phyloP scores from a whole-genome alignment of 768 basidiomycete genomes.

The Thelephora ganbajun region DNA sequence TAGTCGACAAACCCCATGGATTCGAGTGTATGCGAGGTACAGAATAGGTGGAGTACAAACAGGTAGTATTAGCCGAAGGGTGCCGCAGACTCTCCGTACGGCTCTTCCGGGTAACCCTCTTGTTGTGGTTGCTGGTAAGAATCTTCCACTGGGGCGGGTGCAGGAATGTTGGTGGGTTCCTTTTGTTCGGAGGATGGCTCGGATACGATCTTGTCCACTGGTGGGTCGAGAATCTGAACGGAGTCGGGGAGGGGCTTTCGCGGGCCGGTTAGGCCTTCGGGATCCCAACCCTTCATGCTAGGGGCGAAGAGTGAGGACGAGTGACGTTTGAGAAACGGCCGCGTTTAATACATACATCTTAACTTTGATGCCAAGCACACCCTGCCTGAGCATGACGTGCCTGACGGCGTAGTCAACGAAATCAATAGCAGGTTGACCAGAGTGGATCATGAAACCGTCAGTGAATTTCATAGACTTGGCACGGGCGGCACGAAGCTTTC shows the following conservation, averaged over 20 bases:
- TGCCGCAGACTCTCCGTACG: background rate
- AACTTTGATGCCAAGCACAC: constrained; percentile 99
- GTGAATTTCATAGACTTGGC: constrained; percentile 99
- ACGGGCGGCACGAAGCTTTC: constrained; percentile 98
- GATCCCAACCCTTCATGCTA: constrained; percentile 96
- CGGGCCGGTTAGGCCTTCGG: constrained; percentile 81
- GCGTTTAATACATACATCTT: constrained; percentile 62
- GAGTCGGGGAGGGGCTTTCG: constrained; percentile 90
- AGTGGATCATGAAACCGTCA: constrained; percentile 98
- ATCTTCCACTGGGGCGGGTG: constrained; percentile 48
- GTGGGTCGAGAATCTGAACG: constrained; percentile 81
- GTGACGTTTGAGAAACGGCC: background rate
- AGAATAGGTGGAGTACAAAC: too few relatives aligned
- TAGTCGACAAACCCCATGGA: too few relatives aligned
- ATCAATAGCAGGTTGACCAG: constrained; percentile 93
- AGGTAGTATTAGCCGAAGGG: background rate
- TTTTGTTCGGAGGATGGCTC: constrained; percentile 86
- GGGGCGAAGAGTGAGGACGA: constrained; percentile 7
- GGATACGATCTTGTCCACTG: constrained; percentile 78
- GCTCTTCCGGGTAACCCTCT: background rate
- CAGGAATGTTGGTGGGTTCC: constrained; percentile 40
- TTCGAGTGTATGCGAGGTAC: too few relatives aligned
- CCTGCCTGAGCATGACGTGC: constrained; percentile 95
- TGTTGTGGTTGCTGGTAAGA: constrained; percentile 15
- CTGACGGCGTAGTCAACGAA: constrained; percentile 97